Evolutionary conservation across 441 rosid genomes (phyloP), one percentile per base, ranked within the genome.

Genomic region (Geranium incanum): DNA sequence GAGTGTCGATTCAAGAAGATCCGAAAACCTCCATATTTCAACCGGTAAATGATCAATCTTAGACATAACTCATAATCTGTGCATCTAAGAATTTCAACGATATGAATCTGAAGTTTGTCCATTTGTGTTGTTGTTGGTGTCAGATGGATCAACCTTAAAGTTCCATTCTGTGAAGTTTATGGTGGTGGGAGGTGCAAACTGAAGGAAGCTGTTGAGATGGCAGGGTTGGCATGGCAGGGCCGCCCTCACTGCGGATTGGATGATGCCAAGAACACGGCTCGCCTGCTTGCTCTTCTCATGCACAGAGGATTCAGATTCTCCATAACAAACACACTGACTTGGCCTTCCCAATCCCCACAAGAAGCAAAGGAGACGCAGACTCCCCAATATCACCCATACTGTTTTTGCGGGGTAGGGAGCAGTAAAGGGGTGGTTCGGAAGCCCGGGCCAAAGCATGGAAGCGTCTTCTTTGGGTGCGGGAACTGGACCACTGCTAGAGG

Each of bases 101-200:
- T 39, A 48, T 13, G 57, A 48, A 9, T 9, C 57, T 48, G 57
- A 48, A 9, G n/a, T 39, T 50, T 48, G 62, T 71, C 52, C 39
- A 1, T 18, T 67, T 1, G 48, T 68, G 16, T 66, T 18, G 16
- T 39, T 4, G 43, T 4, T 67, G 45, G 64, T 67, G 57, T 66
- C 59, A 89, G 91, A 77, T 89, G 94, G 89, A 87, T 88, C 79
- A 89, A 89, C 83, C 80, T 89, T 68, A 89, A 78, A 72, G 88
- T 87, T 71, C 94, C 94, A 1, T 89, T 85, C 77, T 52, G 45
- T 60, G 87, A 89, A 77, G 85, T 83, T 60, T 88, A 79, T 71
- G 88, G 89, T 12, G 84, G 85, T 5, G 78, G 43, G 18, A 84
- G 83, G 71, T 87, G 89, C 83, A 88, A 82, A 62, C 74, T 87